Conservation (phyloP, 2,329 filamentous ascomycete genomes). For the Hypoxylon sp. region DNA sequence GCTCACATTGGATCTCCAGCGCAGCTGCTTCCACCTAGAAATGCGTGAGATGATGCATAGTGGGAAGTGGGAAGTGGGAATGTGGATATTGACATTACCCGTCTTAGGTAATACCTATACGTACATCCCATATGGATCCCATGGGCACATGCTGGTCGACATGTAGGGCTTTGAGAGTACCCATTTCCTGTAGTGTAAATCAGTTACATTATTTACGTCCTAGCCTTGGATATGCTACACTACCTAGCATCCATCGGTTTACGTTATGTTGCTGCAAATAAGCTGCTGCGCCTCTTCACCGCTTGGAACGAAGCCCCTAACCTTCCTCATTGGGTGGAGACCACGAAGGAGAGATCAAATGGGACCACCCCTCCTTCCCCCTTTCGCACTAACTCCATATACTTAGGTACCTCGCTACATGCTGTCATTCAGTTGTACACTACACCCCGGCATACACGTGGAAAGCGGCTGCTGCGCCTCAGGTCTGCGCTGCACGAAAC, state of each 20-base stretch:
- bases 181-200: background rate
- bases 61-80: background rate
- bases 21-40: background rate
- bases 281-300: constrained; percentile 42
- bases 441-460: constrained; percentile 38
- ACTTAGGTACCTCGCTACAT: background rate
- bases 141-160: constrained; percentile 7
- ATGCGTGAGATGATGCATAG: background rate
- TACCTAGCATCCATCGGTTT: background rate
- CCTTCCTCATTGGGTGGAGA: constrained; percentile 28
- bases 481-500: constrained; percentile 28
- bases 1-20: background rate
- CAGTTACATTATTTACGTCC: background rate
- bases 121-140: background rate
- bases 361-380: background rate
- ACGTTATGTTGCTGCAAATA: constrained; percentile 31
- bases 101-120: constrained; percentile 6
- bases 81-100: constrained; percentile 2
- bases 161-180: background rate
- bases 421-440: background rate
- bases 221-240: background rate
- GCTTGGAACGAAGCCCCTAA: constrained; percentile 26
- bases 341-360: background rate
- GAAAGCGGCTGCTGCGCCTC: constrained; percentile 38
- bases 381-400: constrained; percentile 14